phyloP scores from a whole-genome alignment of 768 basidiomycete species.

The Rhodosporidiobolus odoratus region DNA sequence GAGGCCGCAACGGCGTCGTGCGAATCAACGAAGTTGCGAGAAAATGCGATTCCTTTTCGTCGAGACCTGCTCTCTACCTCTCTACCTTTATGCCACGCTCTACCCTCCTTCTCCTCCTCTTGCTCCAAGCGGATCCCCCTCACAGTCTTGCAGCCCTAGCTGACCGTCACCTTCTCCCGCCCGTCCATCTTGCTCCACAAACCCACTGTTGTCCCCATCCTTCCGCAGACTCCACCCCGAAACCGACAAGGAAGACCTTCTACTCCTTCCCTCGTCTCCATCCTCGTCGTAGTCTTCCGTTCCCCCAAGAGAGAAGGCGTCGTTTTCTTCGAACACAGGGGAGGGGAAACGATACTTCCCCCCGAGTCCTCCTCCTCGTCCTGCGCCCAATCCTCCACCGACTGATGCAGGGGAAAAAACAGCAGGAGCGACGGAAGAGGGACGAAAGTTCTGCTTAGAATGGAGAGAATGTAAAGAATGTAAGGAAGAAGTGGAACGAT shows the following conservation, averaged over 20 bases:
- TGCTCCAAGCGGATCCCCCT: background rate
- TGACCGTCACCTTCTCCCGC: background rate
- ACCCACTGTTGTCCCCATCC: background rate
- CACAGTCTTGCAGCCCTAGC: background rate
- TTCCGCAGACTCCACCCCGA: background rate
- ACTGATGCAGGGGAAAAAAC: too few relatives aligned
- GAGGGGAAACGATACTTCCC: constrained; percentile 22
- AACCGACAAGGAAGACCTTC: background rate
- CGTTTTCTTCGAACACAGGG: constrained; percentile 1
- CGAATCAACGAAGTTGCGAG: too few relatives aligned
- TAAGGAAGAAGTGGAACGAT: too few relatives aligned
- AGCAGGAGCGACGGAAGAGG: too few relatives aligned
- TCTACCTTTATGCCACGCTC: too few relatives aligned
- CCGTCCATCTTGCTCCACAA: background rate
- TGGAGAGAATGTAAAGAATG: too few relatives aligned
- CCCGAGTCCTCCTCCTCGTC: too few relatives aligned
- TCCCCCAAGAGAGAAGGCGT: constrained; percentile 6
- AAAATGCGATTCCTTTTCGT: too few relatives aligned
- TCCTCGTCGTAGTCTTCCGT: background rate
- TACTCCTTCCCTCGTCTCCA: background rate
- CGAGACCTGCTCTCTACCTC: too few relatives aligned
- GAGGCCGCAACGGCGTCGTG: too few relatives aligned
- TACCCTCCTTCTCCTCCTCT: background rate
- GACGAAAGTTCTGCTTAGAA: too few relatives aligned
- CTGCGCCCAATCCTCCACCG: background rate